phyloP scores from a whole-genome alignment of 2,329 filamentous ascomycete species.

The Metarhizium brunneum region DNA sequence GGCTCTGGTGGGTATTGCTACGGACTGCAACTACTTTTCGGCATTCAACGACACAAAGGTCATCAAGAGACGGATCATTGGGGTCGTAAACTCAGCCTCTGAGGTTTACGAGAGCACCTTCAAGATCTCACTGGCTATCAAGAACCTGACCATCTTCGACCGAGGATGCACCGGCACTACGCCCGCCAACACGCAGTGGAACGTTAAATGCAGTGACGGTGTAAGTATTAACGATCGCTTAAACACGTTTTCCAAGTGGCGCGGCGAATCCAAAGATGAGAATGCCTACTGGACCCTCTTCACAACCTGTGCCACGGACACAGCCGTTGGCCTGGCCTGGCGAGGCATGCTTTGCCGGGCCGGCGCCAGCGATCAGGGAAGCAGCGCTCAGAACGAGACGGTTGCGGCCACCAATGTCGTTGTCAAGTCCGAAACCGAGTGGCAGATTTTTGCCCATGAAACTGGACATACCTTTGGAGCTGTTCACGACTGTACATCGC shows the following conservation, averaged over 20 bases:
- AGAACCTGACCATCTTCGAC: conserved; percentile 73
- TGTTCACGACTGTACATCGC: conserved; percentile 76
- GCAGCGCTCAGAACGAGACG: conserved; percentile 51
- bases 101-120: conserved; percentile 83
- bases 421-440: conserved; percentile 71
- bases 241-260: conserved; percentile 83
- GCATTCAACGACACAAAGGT: conserved; percentile 56
- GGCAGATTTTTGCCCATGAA: conserved; percentile 95
- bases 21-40: conserved; percentile 80
- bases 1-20: conserved; percentile 82
- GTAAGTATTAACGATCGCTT: conserved; percentile 66
- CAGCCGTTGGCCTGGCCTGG: conserved; percentile 89
- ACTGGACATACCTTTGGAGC: conserved; percentile 91
- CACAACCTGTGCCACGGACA: conserved; percentile 69
- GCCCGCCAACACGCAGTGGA: conserved; percentile 67
- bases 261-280: conserved; percentile 63
- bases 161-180: conserved; percentile 63
- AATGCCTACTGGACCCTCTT: conserved; percentile 94
- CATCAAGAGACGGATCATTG: conserved; percentile 67
- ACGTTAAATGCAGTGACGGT: conserved; percentile 58
- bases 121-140: conserved; percentile 86
- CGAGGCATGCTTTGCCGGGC: conserved; percentile 72
- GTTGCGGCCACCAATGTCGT: conserved; percentile 87
- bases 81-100: conserved; percentile 77
- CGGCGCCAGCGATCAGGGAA: conserved; percentile 42